Percentiles rank a stretch among this genome's conserved stretches.
These are phyloP conservation scores for Neodidymelliopsis sp. DNA, from an alignment of 2,329 filamentous ascomycete species.

Conservation along the genomic window DNA sequence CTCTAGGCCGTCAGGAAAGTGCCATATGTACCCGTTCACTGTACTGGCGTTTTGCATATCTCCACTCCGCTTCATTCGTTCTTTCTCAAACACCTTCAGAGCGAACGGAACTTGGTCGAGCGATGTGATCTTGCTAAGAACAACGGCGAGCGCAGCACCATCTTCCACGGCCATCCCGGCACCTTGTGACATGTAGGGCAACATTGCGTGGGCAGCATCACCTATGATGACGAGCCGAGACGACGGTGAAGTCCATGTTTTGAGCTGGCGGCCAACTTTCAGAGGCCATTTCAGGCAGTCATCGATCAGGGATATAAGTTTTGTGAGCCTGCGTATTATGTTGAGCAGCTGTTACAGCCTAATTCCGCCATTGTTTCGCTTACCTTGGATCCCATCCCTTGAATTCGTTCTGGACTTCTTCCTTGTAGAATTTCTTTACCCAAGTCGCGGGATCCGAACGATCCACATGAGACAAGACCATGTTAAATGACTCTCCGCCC, in stretches of 20 bases:
- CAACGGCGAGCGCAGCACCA: slow-evolving; percentile 66
- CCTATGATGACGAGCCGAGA: slow-evolving; percentile 30
- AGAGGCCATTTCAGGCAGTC: slow-evolving; percentile 35
- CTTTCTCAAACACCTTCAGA: slow-evolving; percentile 53
- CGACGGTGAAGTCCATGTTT: slow-evolving; percentile 21
- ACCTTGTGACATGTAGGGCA: slow-evolving; percentile 46
- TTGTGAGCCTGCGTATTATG: slow-evolving; percentile 39
- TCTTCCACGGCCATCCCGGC: slow-evolving; percentile 73
- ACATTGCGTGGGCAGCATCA: slow-evolving; percentile 36
- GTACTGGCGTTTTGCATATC: slow-evolving; percentile 58
- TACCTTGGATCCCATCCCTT: slow-evolving; percentile 67
- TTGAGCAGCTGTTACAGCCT: neutral
- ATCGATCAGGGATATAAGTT: slow-evolving; percentile 38
- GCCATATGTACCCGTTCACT: slow-evolving; percentile 59
- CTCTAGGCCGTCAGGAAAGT: slow-evolving; percentile 40
- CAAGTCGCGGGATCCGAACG: slow-evolving; percentile 62
- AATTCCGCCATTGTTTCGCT: slow-evolving; percentile 10
- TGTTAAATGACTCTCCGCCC: slow-evolving; percentile 66
- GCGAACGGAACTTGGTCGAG: slow-evolving; percentile 42
- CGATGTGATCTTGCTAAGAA: slow-evolving; percentile 39
- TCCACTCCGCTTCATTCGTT: slow-evolving; percentile 53
- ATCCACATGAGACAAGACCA: slow-evolving; percentile 70
- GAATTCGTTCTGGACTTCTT: slow-evolving; percentile 68
- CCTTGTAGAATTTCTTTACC: slow-evolving; percentile 59
- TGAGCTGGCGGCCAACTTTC: slow-evolving; percentile 20